phyloP scores from a whole-genome alignment of 2,329 filamentous ascomycete genomes.

The Xylariaceae sp. region DNA sequence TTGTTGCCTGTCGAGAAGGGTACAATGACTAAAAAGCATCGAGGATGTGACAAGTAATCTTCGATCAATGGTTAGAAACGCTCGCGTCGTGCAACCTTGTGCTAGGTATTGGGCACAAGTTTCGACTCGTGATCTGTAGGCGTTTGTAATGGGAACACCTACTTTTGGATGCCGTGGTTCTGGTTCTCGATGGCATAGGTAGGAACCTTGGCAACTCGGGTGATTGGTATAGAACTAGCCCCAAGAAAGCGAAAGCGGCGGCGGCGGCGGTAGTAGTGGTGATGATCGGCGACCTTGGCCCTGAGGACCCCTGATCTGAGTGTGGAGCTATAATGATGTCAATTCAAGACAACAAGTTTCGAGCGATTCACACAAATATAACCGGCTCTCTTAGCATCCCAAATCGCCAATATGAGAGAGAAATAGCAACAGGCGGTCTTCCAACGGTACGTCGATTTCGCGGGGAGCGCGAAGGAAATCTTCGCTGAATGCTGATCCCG shows the following conservation, averaged over 20 bases:
- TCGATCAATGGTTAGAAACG: neutral
- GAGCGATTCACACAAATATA: slow-evolving; percentile 1
- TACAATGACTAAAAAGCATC: neutral
- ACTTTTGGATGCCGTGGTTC: slow-evolving; percentile 1
- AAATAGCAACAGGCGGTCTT: neutral
- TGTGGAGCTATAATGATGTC: slow-evolving; percentile 33
- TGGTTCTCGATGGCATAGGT: neutral
- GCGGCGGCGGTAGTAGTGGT: neutral
- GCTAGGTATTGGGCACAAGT: neutral
- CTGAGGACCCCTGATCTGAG: slow-evolving; percentile 22
- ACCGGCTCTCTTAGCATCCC: slow-evolving; percentile 3
- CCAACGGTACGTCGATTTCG: neutral
- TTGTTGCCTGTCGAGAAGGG: neutral
- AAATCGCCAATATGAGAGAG: neutral
- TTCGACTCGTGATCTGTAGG: neutral
- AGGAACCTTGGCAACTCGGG: too few relatives aligned
- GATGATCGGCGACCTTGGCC: slow-evolving; percentile 13
- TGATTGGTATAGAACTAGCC: neutral
- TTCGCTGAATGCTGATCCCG: neutral
- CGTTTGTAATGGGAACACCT: slow-evolving; percentile 1
- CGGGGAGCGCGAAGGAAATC: neutral
- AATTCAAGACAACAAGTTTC: slow-evolving; percentile 15
- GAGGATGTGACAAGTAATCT: neutral
- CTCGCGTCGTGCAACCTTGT: neutral
- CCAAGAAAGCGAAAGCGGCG: slow-evolving; percentile 1